These are phyloP conservation scores for Exobasidium rhododendri DNA, from an alignment of 1,284 basidiomycete genomes.

Conservation along the genomic window DNA sequence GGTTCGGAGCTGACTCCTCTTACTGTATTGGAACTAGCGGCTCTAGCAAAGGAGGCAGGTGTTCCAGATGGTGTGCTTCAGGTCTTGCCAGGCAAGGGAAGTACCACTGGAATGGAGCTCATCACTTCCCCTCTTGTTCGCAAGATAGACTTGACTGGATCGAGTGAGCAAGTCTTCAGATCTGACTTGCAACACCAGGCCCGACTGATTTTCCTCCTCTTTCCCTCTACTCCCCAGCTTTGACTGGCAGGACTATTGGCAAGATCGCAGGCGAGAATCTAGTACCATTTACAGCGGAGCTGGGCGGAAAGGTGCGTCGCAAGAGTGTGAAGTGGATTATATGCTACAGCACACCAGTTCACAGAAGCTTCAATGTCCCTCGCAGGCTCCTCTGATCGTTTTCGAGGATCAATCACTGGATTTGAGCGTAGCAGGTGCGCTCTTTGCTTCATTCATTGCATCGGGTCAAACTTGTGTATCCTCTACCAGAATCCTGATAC, in stretches of 20 bases:
- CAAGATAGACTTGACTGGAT: constrained; percentile 79
- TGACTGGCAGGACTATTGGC: constrained; percentile 69
- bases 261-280: constrained; percentile 69
- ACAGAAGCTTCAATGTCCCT: too few species aligned
- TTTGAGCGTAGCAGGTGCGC: constrained; percentile 70
- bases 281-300: constrained; percentile 71
- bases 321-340: too few species aligned
- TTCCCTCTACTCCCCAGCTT: too few species aligned
- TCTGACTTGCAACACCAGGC: too few species aligned
- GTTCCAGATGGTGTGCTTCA: constrained; percentile 64
- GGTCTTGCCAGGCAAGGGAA: constrained; percentile 69
- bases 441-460: constrained; percentile 76
- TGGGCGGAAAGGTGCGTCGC: constrained; percentile 72
- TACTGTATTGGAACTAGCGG: constrained; percentile 23
- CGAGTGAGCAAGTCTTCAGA: constrained; percentile 64
- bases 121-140: constrained; percentile 66
- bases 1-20: constrained; percentile 30
- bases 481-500: constrained; percentile 24
- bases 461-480: constrained; percentile 64
- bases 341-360: too few species aligned
- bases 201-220: too few species aligned
- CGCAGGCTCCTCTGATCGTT: constrained; percentile 70
- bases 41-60: constrained; percentile 28
- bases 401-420: constrained; percentile 71
- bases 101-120: constrained; percentile 62